These are phyloP conservation scores for Cyclotella distinguenda DNA, from an alignment of 108 stramenopile species.

Conservation along the genomic window DNA sequence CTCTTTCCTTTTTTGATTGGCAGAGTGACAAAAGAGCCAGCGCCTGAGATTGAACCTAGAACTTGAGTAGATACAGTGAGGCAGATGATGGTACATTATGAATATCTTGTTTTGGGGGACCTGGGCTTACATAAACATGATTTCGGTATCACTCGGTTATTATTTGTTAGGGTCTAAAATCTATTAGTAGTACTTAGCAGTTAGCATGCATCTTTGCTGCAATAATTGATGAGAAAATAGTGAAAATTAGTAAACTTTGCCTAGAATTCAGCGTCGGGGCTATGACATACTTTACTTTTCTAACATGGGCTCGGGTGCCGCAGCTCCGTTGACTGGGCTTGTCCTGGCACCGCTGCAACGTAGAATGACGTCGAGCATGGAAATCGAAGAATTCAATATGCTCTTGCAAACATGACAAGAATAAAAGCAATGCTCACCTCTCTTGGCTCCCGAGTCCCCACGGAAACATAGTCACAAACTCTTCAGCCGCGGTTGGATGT, in stretches of 20 bases:
- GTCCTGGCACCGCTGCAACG: constrained; percentile 4
- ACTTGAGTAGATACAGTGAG: too few relatives aligned
- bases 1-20: constrained; percentile 80
- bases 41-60: constrained; percentile 11
- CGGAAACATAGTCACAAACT: constrained; percentile 89
- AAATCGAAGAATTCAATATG: too few relatives aligned
- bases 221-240: too few relatives aligned
- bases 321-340: constrained; percentile 4
- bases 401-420: background rate
- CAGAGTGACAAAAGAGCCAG: constrained; percentile 23
- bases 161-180: too few relatives aligned
- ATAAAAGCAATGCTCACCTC: constrained; percentile 33
- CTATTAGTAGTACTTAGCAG: too few relatives aligned
- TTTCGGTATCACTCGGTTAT: background rate
- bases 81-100: too few relatives aligned
- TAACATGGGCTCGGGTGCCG: constrained; percentile 6
- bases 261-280: too few relatives aligned
- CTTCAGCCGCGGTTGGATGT: constrained; percentile 94
- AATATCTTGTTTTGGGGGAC: too few relatives aligned
- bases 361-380: too few relatives aligned
- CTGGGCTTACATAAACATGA: too few relatives aligned
- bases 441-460: constrained; percentile 66
- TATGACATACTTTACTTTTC: background rate
- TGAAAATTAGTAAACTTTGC: too few relatives aligned
- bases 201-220: too few relatives aligned